These are phyloP conservation scores for Austroboletus novae-zelandiae DNA, from an alignment of 1,284 basidiomycete genomes.

Conservation along the genomic window DNA sequence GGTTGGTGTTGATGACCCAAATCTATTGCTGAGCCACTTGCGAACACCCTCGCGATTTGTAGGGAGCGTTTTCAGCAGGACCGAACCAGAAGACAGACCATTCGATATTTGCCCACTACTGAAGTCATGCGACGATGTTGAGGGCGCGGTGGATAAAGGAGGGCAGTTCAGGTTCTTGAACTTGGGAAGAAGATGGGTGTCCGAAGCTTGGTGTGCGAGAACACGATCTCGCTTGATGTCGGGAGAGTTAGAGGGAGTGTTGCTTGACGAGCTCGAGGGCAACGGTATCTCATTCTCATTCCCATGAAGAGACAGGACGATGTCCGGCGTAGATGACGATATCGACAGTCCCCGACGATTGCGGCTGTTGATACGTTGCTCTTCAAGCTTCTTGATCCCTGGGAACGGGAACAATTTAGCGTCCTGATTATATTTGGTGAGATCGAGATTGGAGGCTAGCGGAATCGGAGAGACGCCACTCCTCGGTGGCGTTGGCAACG, in stretches of 20 bases:
- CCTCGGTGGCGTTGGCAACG: constrained; percentile 50
- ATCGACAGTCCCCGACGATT: constrained; percentile 45
- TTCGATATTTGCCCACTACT: constrained; percentile 36
- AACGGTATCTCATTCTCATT: constrained; percentile 43
- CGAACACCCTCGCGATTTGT: constrained; percentile 71
- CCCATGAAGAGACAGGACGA: constrained; percentile 45
- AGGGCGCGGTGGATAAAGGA: constrained; percentile 42
- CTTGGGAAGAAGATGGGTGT: constrained; percentile 56
- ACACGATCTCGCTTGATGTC: constrained; percentile 56
- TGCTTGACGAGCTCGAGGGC: constrained; percentile 47
- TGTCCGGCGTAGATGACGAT: constrained; percentile 65
- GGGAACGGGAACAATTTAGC: constrained; percentile 89
- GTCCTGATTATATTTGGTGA: constrained; percentile 59
- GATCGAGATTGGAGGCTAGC: constrained; percentile 58
- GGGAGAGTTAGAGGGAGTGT: constrained; percentile 50
- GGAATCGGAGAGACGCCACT: constrained; percentile 69
- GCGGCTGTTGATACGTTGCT: constrained; percentile 57
- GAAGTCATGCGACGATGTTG: constrained; percentile 51
- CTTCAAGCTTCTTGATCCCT: constrained; percentile 74
- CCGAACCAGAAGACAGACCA: constrained; percentile 36
- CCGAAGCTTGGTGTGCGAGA: constrained; percentile 67
- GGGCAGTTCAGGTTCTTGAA: constrained; percentile 42
- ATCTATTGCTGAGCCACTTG: constrained; percentile 69
- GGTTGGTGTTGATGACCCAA: constrained; percentile 43
- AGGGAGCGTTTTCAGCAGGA: constrained; percentile 55